phyloP scores from a whole-genome alignment of 1,284 basidiomycete species.

The Trametes polyzona region DNA sequence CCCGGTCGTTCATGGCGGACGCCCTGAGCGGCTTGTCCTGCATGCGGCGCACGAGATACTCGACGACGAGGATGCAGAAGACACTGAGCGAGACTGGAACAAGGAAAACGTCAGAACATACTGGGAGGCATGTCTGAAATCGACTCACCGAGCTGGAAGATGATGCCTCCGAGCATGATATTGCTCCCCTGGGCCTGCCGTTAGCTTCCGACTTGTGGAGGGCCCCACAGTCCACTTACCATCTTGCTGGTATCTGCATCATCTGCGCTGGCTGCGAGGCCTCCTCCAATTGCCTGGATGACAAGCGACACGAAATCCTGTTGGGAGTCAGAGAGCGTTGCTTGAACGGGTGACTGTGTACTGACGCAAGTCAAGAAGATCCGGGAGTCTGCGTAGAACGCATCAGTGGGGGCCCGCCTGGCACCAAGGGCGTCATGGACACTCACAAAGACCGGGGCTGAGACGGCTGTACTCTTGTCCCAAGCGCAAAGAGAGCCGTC shows the following conservation, averaged over 20 bases:
- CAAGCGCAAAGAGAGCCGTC: conserved; percentile 41
- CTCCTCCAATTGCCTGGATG: conserved; percentile 50
- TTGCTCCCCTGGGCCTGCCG: conserved; percentile 23
- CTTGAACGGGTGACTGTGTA: no score
- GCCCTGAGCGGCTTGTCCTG: conserved; percentile 37
- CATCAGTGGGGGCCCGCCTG: neutral
- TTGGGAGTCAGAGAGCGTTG: neutral
- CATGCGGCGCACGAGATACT: conserved; percentile 46
- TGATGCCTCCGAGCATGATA: conserved; percentile 53
- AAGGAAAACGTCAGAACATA: neutral
- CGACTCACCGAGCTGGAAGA: conserved; percentile 41
- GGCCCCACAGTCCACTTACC: neutral
- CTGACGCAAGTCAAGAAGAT: conserved; percentile 41
- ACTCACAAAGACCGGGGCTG: conserved; percentile 42
- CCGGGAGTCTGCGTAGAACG: conserved; percentile 35
- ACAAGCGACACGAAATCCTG: conserved; percentile 46
- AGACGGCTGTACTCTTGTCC: conserved; percentile 40
- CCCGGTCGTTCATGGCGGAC: conserved; percentile 17
- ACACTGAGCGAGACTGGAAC: conserved; percentile 41
- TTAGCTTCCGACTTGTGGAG: neutral
- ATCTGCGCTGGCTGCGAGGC: conserved; percentile 21
- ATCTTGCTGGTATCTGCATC: neutral
- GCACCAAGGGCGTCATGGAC: neutral
- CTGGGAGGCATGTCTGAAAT: neutral
- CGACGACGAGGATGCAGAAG: conserved; percentile 42